Evolutionary conservation across 192 early-diverging fungal genomes (phyloP).

Genomic region (Cladochytrium replicatum): DNA sequence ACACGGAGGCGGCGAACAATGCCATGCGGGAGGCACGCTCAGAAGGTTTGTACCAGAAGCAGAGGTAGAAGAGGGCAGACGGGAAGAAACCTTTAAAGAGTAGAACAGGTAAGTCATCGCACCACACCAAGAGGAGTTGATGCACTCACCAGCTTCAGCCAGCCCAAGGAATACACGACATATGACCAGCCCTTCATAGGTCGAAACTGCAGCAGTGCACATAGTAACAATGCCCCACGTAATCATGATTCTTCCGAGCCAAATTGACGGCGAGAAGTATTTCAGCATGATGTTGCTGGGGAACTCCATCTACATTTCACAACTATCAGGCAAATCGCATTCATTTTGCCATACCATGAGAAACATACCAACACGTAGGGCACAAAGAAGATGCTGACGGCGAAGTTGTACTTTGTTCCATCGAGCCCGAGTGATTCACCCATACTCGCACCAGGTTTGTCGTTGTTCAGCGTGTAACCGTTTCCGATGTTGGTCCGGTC

Average conservation of each 20-base stretch:
- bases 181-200: conserved; percentile 16
- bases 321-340: conserved; percentile 66
- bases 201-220: conserved; percentile 15
- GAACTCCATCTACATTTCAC: no score
- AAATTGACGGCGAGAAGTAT: conserved; percentile 43
- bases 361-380: no score
- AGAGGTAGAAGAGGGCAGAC: conserved; percentile 57
- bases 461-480: no score
- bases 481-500: conserved; percentile 18
- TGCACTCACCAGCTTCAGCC: conserved; percentile 57
- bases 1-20: conserved; percentile 53
- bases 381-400: conserved; percentile 59
- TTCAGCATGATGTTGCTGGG: conserved; percentile 70
- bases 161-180: conserved; percentile 42
- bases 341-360: no score
- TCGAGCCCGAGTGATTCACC: no score
- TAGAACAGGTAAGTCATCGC: no score
- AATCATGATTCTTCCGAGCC: conserved; percentile 39
- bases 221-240: conserved; percentile 43
- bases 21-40: conserved; percentile 59
- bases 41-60: conserved; percentile 56
- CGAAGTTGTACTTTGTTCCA: conserved; percentile 43
- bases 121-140: no score
- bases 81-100: no score
- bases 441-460: no score